Evolutionary conservation across 176 grass and related monocot species (phyloP).

Genomic region (Zea luxurians): DNA sequence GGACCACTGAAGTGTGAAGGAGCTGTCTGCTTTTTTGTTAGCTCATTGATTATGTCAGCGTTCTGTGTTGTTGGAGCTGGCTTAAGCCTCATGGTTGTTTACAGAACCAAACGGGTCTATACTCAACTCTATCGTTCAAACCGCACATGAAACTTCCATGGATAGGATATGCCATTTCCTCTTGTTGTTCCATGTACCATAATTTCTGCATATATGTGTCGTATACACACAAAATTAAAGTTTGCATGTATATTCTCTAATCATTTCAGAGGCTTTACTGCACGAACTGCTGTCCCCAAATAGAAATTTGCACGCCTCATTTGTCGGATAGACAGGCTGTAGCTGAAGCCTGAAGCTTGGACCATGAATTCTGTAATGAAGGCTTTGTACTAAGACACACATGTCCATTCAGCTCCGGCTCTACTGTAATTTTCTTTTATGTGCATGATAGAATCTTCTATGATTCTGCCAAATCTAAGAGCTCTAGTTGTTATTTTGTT

Average conservation of each 20-base stretch:
- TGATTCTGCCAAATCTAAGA: conserved; percentile 3
- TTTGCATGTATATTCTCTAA: conserved; percentile 34
- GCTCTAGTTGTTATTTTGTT: background rate
- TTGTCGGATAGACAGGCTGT: background rate
- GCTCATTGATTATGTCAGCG: no score
- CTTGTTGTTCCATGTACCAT: conserved; percentile 33
- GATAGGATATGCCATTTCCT: conserved; percentile 14
- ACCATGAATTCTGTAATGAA: conserved; percentile 16
- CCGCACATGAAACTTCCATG: conserved; percentile 43
- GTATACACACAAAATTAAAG: conserved; percentile 20
- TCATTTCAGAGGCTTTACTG: conserved; percentile 30
- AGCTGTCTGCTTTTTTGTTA: no score
- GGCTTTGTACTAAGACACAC: background rate
- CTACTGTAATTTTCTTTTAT: background rate
- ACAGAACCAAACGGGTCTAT: no score
- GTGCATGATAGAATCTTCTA: conserved; percentile 17
- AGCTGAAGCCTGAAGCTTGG: background rate
- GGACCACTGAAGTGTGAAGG: no score
- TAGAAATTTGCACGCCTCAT: conserved; percentile 14
- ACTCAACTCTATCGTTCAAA: background rate
- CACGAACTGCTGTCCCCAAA: background rate
- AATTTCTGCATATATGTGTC: conserved; percentile 23
- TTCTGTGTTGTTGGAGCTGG: no score
- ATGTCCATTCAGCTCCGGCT: conserved; percentile 18
- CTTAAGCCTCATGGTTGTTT: no score